Evolutionary conservation across 208 protist genomes (phyloP).

Genomic region (Trypanosoma theileri): DNA sequence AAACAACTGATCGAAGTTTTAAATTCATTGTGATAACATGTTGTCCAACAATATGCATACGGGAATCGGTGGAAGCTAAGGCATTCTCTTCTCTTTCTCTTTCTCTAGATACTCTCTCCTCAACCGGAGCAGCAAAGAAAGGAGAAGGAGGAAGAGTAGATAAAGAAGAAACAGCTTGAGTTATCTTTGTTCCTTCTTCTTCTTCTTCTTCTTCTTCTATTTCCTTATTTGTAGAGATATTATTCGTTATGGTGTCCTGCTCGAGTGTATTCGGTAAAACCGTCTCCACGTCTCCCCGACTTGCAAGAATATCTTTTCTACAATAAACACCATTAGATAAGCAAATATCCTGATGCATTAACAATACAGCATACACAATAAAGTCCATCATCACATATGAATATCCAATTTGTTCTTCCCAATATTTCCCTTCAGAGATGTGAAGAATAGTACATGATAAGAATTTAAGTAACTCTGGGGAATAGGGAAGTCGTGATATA

Average conservation of each 20-base stretch:
- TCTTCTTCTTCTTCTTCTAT: background rate
- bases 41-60: background rate
- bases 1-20: background rate
- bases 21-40: background rate
- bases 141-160: background rate
- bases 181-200: background rate
- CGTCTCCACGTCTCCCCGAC: background rate
- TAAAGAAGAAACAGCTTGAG: background rate
- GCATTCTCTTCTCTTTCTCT: background rate
- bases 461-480: slow-evolving; percentile 16
- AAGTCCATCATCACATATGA: slow-evolving; percentile 39
- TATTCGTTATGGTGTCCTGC: background rate
- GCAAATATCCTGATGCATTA: slow-evolving; percentile 36
- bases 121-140: background rate
- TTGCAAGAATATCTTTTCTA: slow-evolving; percentile 25
- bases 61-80: background rate
- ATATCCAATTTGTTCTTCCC: slow-evolving; percentile 18
- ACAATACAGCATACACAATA: slow-evolving; percentile 31
- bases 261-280: background rate
- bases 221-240: background rate
- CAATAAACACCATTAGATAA: slow-evolving; percentile 41
- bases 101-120: background rate
- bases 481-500: slow-evolving; percentile 16
- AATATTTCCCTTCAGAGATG: slow-evolving; percentile 9
- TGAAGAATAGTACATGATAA: slow-evolving; percentile 33